Percentiles rank a stretch among this genome's conserved stretches.
These are phyloP conservation scores for Aschersonia sp. DNA, from an alignment of 2,329 filamentous ascomycete species.

Conservation along the genomic window DNA sequence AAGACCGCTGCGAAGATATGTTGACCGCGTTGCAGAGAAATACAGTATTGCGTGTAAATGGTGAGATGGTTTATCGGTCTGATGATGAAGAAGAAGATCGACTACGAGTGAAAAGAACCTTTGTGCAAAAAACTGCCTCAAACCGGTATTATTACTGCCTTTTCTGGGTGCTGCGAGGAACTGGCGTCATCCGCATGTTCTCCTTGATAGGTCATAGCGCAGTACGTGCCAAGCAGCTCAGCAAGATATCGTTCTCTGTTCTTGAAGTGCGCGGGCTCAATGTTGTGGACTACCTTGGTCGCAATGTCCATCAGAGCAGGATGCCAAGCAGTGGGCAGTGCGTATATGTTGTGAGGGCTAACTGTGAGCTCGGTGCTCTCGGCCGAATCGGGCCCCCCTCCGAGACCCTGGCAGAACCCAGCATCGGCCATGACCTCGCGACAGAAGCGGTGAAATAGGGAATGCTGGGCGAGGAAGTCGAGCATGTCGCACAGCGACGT, in stretches of 20 bases:
- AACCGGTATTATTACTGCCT: neutral
- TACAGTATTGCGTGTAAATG: too few relatives aligned
- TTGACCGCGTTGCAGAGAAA: too few relatives aligned
- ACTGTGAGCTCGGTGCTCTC: constrained; percentile 4
- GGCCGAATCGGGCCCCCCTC: neutral
- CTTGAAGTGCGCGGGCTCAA: constrained; percentile 7
- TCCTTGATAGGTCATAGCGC: neutral
- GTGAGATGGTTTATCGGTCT: too few relatives aligned
- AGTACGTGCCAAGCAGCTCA: constrained; percentile 10
- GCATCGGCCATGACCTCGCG: constrained; percentile 2
- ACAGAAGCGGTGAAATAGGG: constrained; percentile 6
- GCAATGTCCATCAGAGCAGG: constrained; percentile 6
- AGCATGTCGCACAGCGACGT: constrained; percentile 5
- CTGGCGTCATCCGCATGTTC: neutral
- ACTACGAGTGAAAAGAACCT: neutral
- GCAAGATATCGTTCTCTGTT: constrained; percentile 9
- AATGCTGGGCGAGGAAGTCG: constrained; percentile 6
- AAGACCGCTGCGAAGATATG: too few relatives aligned
- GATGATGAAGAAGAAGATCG: too few relatives aligned
- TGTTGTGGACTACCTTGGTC: constrained; percentile 3
- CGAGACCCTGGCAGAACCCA: constrained; percentile 3
- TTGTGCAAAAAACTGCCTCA: neutral
- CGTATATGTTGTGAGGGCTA: constrained; percentile 3
- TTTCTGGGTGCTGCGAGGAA: neutral
- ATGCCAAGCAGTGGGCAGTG: constrained; percentile 6